These are phyloP conservation scores for Colletotrichum lupini DNA, from an alignment of 2,329 filamentous ascomycete genomes.

Conservation along the genomic window DNA sequence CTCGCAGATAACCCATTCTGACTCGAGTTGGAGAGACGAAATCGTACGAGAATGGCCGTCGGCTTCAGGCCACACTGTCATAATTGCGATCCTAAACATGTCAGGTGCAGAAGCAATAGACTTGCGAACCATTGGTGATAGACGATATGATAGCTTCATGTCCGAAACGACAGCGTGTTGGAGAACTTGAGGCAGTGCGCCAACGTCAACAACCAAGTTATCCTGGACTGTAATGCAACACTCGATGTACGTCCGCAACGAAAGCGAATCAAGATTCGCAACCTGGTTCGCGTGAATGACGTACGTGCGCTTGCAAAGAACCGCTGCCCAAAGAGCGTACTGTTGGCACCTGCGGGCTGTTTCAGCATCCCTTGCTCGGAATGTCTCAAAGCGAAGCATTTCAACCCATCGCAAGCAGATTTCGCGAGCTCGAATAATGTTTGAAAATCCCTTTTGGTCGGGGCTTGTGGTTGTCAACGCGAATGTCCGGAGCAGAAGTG, in stretches of 20 bases:
- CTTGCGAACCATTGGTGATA: constrained; percentile 47
- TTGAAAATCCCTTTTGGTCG: constrained; percentile 31
- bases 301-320: constrained; percentile 63
- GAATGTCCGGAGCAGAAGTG: constrained; percentile 56
- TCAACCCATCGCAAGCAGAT: constrained; percentile 62
- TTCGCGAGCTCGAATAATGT: constrained; percentile 55
- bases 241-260: constrained; percentile 40
- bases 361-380: constrained; percentile 48
- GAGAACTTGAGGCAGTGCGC: constrained; percentile 44
- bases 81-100: constrained; percentile 49
- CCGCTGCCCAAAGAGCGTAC: constrained; percentile 64
- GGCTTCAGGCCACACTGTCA: constrained; percentile 54
- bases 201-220: constrained; percentile 51
- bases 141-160: constrained; percentile 52
- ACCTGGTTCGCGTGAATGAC: constrained; percentile 26
- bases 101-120: constrained; percentile 44
- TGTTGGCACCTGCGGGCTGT: constrained; percentile 49
- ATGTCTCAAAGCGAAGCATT: constrained; percentile 57
- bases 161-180: constrained; percentile 58
- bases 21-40: constrained; percentile 42
- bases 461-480: constrained; percentile 34
- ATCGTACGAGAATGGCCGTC: constrained; percentile 34
- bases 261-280: constrained; percentile 10
- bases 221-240: constrained; percentile 55
- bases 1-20: constrained; percentile 34